Evolutionary conservation across 2,329 filamentous ascomycete species (phyloP).

Genomic region (Ophiocordyceps camponoti-floridani): DNA sequence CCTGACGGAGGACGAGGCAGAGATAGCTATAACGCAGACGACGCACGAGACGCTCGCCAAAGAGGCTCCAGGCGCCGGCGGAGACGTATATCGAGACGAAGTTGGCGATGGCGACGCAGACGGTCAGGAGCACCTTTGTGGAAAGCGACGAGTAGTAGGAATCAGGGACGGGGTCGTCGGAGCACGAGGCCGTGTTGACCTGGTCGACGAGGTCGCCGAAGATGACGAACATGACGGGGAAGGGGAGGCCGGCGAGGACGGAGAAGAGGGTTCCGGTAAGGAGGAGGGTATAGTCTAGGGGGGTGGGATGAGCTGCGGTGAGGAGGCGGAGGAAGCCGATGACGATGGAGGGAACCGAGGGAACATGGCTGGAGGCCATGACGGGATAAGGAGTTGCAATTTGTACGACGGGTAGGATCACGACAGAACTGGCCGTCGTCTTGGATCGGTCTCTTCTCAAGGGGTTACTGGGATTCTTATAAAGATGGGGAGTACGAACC

Average conservation of each 20-base stretch:
- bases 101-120: slow-evolving; percentile 45
- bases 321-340: slow-evolving; percentile 24
- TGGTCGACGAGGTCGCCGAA: slow-evolving; percentile 46
- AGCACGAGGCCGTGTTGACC: slow-evolving; percentile 38
- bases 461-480: too few species aligned
- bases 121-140: slow-evolving; percentile 39
- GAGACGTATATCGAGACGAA: slow-evolving; percentile 48
- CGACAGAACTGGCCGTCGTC: too few species aligned
- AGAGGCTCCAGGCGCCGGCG: slow-evolving; percentile 44
- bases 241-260: slow-evolving; percentile 41
- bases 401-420: too few species aligned
- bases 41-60: slow-evolving; percentile 44
- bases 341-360: not conserved
- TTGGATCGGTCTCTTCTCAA: too few species aligned
- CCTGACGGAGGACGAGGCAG: slow-evolving; percentile 37
- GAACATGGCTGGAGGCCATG: not conserved
- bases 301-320: slow-evolving; percentile 24
- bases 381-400: not conserved
- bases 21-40: slow-evolving; percentile 45
- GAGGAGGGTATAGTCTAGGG: slow-evolving; percentile 23
- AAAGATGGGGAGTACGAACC: not conserved
- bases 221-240: slow-evolving; percentile 44
- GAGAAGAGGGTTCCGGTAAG: slow-evolving; percentile 23
- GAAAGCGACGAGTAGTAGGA: slow-evolving; percentile 22
- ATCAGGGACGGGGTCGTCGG: not conserved